Evolutionary conservation across 2,329 filamentous ascomycete genomes (phyloP), one percentile per base, ranked within the genome.

Genomic region (Fusarium buharicum): DNA sequence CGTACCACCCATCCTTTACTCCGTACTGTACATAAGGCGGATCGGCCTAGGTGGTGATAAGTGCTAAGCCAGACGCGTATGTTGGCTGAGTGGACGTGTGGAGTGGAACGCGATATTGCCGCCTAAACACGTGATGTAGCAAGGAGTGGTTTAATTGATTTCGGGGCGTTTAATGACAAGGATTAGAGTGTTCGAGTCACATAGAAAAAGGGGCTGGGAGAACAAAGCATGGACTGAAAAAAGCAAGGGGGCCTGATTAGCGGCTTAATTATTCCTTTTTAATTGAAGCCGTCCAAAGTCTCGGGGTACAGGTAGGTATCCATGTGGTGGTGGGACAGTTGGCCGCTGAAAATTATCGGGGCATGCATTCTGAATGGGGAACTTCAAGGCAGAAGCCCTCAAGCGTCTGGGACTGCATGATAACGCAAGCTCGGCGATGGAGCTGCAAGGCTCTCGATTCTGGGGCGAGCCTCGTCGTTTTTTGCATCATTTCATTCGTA

Each of bases 301-400:
- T 61, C 45, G 36, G 38, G 27, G 52, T 37, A 16, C 7, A 10
- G 47, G 50, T 33, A 38, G 43, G 17, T 31, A 22, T 50, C 20
- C 27, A 20, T 40, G 16, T 39, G 28, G 51, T 46, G n/a, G n/a
- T n/a, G n/a, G n/a, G n/a, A n/a, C n/a, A n/a, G n/a, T n/a, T 30
- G 39, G 48, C 41, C 45, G 37, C 44, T 47, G 40, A 17, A 34
- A 45, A 41, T 49, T 37, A 44, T 62, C 60, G 61, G 30, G 34
- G 38, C 36, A 31, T 39, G 22, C 17, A 46, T 47, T 46, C 57
- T 52, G 37, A 48, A 56, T 52, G 56, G 56, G 27, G 59, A 55
- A 36, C 50, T 20, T 59, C 67, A 71, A 71, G 69, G 69, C 69
- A 71, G 69, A 71, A 60, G 57, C 38, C 39, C 52, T 55, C 54